phyloP scores from a whole-genome alignment of 768 basidiomycete genomes.

The Podaxis pistillaris region DNA sequence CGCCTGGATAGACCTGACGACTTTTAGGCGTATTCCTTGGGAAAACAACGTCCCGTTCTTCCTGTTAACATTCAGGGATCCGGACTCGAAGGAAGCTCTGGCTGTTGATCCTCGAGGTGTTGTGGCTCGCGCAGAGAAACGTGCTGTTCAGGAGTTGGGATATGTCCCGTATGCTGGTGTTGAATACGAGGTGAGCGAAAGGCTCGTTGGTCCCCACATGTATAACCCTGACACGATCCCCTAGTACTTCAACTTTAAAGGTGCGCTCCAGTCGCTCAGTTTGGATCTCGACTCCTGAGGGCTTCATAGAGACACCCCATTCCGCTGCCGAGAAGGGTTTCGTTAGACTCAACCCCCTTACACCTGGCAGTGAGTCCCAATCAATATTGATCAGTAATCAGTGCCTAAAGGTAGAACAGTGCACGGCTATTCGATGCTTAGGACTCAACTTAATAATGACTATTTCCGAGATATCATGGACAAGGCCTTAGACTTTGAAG shows the following conservation, averaged over 20 bases:
- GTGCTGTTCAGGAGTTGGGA: constrained; percentile 26
- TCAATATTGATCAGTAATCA: background rate
- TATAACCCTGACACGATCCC: constrained; percentile 12
- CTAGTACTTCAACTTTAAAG: constrained; percentile 91
- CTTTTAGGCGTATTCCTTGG: constrained; percentile 89
- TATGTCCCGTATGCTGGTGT: constrained; percentile 79
- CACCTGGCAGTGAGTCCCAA: constrained; percentile 79
- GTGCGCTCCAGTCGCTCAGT: constrained; percentile 31
- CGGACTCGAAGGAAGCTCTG: constrained; percentile 75
- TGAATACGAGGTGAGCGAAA: constrained; percentile 79
- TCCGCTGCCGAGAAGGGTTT: constrained; percentile 79
- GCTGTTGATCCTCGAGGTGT: constrained; percentile 86
- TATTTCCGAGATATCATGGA: constrained; percentile 93
- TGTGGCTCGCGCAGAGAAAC: constrained; percentile 49
- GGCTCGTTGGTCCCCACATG: background rate
- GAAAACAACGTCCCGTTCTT: constrained; percentile 93
- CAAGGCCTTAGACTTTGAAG: constrained; percentile 63
- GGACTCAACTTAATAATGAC: constrained; percentile 84
- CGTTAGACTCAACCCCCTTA: constrained; percentile 70
- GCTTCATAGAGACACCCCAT: constrained; percentile 70
- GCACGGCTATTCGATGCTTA: constrained; percentile 94
- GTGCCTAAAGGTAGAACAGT: constrained; percentile 43
- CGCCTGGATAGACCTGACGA: constrained; percentile 83
- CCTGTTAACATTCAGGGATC: constrained; percentile 86
- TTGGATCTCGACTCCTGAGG: background rate